Percentiles rank a stretch among this genome's conserved stretches.
Conservation (phyloP, 2,329 filamentous ascomycete species). For the Fusarium stilboides region DNA sequence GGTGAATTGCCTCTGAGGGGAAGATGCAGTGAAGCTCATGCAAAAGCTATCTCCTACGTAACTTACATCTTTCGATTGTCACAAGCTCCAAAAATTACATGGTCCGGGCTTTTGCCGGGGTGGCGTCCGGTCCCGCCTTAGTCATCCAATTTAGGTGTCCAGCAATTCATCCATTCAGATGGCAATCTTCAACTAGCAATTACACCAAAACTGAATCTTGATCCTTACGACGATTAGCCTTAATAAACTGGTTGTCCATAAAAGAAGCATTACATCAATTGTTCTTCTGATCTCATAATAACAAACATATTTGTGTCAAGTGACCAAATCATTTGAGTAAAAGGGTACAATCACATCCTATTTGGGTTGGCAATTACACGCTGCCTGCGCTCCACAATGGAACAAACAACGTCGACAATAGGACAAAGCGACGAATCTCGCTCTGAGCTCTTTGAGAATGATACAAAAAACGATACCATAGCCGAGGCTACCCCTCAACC, state of each 20-base stretch:
- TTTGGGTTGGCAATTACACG: constrained; percentile 12
- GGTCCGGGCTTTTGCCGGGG: constrained; percentile 49
- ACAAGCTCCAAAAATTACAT: constrained; percentile 45
- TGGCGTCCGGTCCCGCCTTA: constrained; percentile 31
- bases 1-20: constrained; percentile 30
- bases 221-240: constrained; percentile 5
- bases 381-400: constrained; percentile 46
- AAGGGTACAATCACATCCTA: constrained; percentile 8
- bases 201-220: constrained; percentile 22
- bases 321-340: constrained; percentile 26
- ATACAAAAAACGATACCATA: constrained; percentile 48
- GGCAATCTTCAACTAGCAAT: constrained; percentile 22
- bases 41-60: constrained; percentile 41
- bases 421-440: constrained; percentile 48
- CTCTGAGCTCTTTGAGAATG: constrained; percentile 48
- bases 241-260: constrained; percentile 13
- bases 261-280: background rate
- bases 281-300: constrained; percentile 13
- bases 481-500: constrained; percentile 45
- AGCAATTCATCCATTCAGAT: constrained; percentile 18
- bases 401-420: constrained; percentile 45
- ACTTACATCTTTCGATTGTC: constrained; percentile 50
- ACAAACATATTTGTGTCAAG: constrained; percentile 35
- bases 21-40: constrained; percentile 31
- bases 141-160: constrained; percentile 38